These are phyloP conservation scores for Geotrichum australiense DNA, from an alignment of 1,139 yeast genomes.

Conservation along the genomic window DNA sequence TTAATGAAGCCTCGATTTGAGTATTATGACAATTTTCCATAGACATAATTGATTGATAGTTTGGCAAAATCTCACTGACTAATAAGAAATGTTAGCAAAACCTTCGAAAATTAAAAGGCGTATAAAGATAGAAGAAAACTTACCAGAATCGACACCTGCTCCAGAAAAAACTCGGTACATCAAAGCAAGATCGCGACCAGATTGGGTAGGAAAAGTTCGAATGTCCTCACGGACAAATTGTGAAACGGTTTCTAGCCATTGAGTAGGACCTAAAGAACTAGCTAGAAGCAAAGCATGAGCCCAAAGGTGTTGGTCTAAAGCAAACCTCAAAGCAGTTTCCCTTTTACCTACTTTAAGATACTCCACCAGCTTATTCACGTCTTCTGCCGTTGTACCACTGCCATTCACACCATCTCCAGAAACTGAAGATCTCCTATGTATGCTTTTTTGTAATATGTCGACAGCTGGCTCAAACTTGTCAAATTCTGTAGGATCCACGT, in stretches of 20 bases:
- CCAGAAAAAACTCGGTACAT: slow-evolving; percentile 63
- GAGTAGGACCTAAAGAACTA: slow-evolving; percentile 54
- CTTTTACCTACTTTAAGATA: slow-evolving; percentile 57
- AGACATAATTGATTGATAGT: slow-evolving; percentile 7
- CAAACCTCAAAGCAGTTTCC: slow-evolving; percentile 56
- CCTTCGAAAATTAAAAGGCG: no score
- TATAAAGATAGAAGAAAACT: background rate
- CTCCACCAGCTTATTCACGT: slow-evolving; percentile 29
- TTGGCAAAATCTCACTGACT: slow-evolving; percentile 17
- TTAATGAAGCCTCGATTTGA: slow-evolving; percentile 19
- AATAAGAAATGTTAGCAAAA: slow-evolving; percentile 6
- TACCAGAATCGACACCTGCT: slow-evolving; percentile 43
- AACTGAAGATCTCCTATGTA: slow-evolving; percentile 1
- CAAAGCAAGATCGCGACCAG: slow-evolving; percentile 53
- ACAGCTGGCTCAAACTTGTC: slow-evolving; percentile 15
- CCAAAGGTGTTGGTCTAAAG: slow-evolving; percentile 68
- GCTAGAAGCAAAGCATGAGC: slow-evolving; percentile 71
- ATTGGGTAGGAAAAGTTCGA: slow-evolving; percentile 29
- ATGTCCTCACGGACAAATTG: slow-evolving; percentile 44
- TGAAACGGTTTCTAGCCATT: slow-evolving; percentile 53
- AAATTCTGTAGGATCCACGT: slow-evolving; percentile 18
- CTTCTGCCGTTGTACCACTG: slow-evolving; percentile 26
- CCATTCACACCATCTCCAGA: slow-evolving; percentile 22
- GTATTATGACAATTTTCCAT: slow-evolving; percentile 9
- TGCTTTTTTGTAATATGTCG: slow-evolving; percentile 13